Evolutionary conservation across 352 stramenopile genomes (phyloP), one percentile per base, ranked within the genome.

Genomic region (Globisporangium solare): DNA sequence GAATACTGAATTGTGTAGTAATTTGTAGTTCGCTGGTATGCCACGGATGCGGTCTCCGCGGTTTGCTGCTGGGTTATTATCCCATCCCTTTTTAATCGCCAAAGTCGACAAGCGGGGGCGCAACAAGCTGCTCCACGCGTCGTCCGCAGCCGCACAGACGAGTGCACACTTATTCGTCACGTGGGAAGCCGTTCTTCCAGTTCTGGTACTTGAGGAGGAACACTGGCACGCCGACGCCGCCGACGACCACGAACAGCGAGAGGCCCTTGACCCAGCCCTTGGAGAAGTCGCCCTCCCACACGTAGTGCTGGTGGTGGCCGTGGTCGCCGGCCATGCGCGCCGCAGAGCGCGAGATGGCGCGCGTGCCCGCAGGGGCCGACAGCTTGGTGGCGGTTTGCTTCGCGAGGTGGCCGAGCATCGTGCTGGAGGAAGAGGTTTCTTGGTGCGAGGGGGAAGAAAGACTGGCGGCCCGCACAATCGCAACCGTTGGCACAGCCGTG

Each of bases 131-230:
- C 27, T 35, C 27, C 18, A 32, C 24, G 3, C 27, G 10, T 35
- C 27, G 7, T 8, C 27, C 27, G 4, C 7, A 35, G 4, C 6
- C 5, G 27, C 27, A n/a, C n/a, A 35, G 27, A 35, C 27, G 27
- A 35, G 5, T 8, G 27, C 2, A 35, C 27, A 47, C 52, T 92
- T 92, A 88, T 70, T 83, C 67, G 57, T 82, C 57, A 61, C 86
- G 84, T 41, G 84, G 84, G 67, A 94, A 94, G 31, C 84, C 84
- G 73, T 90, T 82, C 80, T 94, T 94, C 76, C 76, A 94, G 82
- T 94, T 94, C 73, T 94, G 84, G 73, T 90, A 89, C 69, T 82
- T 84, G 66, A 83, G 67, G 54, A 86, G 63, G 49, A 71, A 41
- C 55, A 92, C 63, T 46, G 84, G 83, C 27, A 91, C 74, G 43